Conservation (phyloP, 805 yeast genomes). For the Diddensiella santjacobensis region DNA sequence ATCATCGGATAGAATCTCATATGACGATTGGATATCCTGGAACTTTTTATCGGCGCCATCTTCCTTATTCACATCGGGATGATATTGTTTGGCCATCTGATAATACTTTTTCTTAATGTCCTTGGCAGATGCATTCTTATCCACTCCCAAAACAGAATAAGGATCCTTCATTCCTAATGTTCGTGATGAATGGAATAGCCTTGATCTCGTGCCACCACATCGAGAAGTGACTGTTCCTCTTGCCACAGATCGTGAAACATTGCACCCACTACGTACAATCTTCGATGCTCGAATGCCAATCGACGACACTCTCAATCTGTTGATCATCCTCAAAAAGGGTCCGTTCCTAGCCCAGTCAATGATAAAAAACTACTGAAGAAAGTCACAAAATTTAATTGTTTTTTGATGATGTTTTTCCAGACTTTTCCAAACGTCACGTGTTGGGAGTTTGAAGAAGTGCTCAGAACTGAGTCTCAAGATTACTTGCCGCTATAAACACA, state of each 20-base stretch:
- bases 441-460: too few relatives aligned
- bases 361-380: too few relatives aligned
- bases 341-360: too few relatives aligned
- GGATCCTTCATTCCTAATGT: constrained; percentile 55
- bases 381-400: background rate
- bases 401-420: background rate
- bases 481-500: too few relatives aligned
- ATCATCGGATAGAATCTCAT: constrained; percentile 84
- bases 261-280: too few relatives aligned
- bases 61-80: constrained; percentile 95
- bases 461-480: too few relatives aligned
- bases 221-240: too few relatives aligned
- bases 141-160: constrained; percentile 76
- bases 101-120: constrained; percentile 94
- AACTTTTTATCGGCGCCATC: constrained; percentile 81
- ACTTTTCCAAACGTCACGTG: too few relatives aligned
- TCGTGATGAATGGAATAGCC: background rate
- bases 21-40: constrained; percentile 91
- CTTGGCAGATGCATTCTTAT: constrained; percentile 62
- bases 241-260: too few relatives aligned
- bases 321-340: too few relatives aligned
- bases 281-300: background rate
- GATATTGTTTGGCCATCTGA: constrained; percentile 87
- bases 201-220: background rate
- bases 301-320: background rate